phyloP scores from a whole-genome alignment of 2,329 filamentous ascomycete species.

The Penicillium sp. region DNA sequence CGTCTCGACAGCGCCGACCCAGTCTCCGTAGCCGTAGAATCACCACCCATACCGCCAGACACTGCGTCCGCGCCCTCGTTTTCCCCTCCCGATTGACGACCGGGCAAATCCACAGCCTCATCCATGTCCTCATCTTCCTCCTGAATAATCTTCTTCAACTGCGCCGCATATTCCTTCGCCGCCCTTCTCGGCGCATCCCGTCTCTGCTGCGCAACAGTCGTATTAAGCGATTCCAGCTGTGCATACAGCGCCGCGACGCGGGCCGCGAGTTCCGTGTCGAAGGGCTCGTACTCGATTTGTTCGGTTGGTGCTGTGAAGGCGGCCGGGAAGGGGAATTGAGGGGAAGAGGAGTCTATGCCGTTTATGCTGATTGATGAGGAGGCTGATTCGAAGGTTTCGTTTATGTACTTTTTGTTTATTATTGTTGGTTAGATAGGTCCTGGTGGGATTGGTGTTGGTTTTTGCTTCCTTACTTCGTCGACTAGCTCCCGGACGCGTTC shows the following conservation, averaged over 20 bases:
- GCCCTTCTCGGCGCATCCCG: conserved; percentile 44
- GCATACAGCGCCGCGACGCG: conserved; percentile 46
- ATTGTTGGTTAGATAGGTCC: neutral
- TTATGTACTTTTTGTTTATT: conserved; percentile 45
- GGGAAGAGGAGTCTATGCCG: conserved; percentile 41
- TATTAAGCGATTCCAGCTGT: conserved; percentile 47
- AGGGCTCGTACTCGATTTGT: conserved; percentile 48
- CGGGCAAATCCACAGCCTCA: conserved; percentile 11
- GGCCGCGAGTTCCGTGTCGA: conserved; percentile 43
- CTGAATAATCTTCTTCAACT: conserved; percentile 34
- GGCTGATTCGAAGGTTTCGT: conserved; percentile 43
- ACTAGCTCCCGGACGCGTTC: conserved; percentile 42
- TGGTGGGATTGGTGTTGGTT: neutral
- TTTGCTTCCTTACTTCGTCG: conserved; percentile 34
- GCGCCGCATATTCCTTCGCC: conserved; percentile 39
- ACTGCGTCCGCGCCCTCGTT: neutral
- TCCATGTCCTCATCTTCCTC: conserved; percentile 39
- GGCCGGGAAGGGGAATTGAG: conserved; percentile 32
- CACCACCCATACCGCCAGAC: conserved; percentile 30
- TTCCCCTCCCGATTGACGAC: too few relatives aligned
- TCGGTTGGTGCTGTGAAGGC: conserved; percentile 37
- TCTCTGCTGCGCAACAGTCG: conserved; percentile 46
- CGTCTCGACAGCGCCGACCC: neutral
- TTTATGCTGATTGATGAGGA: conserved; percentile 48
- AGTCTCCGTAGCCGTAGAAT: conserved; percentile 18